Evolutionary conservation across 2,329 filamentous ascomycete species (phyloP).

Genomic region (Capronia americana): DNA sequence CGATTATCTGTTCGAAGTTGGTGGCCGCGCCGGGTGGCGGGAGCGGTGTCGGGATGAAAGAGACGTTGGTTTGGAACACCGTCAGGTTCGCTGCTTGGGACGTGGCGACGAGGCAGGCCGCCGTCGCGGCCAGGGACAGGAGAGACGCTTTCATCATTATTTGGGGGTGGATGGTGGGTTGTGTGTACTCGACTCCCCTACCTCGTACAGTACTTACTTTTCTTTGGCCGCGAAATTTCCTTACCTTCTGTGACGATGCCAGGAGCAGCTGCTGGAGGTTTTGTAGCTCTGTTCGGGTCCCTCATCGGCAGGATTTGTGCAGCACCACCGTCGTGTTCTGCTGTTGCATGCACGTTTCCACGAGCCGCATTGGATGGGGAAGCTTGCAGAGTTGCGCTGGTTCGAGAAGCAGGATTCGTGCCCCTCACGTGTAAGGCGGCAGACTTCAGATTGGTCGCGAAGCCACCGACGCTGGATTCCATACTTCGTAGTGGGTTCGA

Average conservation of each 20-base stretch:
- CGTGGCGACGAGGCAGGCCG: conserved; percentile 19
- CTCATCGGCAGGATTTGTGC: neutral
- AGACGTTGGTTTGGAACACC: conserved; percentile 36
- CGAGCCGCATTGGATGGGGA: neutral
- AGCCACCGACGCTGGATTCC: neutral
- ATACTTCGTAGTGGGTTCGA: neutral
- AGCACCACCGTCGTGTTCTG: neutral
- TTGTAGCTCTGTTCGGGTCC: conserved; percentile 8
- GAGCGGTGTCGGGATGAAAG: conserved; percentile 39
- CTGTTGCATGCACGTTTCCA: neutral
- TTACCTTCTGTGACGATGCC: neutral
- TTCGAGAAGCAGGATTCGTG: neutral
- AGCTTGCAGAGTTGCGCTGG: neutral
- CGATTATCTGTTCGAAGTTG: conserved; percentile 44
- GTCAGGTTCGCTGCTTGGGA: conserved; percentile 34
- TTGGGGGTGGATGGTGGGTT: neutral
- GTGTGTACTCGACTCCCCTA: neutral
- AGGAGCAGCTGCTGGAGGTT: neutral
- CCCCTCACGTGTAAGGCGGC: conserved; percentile 18
- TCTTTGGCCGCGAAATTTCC: neutral
- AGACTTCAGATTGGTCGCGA: conserved; percentile 11
- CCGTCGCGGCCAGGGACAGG: conserved; percentile 14
- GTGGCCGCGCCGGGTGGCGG: conserved; percentile 39
- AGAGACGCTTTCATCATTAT: neutral
- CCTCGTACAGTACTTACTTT: neutral